These are phyloP conservation scores for Atkinsonella texensis DNA, from an alignment of 2,329 filamentous ascomycete genomes.

Conservation along the genomic window DNA sequence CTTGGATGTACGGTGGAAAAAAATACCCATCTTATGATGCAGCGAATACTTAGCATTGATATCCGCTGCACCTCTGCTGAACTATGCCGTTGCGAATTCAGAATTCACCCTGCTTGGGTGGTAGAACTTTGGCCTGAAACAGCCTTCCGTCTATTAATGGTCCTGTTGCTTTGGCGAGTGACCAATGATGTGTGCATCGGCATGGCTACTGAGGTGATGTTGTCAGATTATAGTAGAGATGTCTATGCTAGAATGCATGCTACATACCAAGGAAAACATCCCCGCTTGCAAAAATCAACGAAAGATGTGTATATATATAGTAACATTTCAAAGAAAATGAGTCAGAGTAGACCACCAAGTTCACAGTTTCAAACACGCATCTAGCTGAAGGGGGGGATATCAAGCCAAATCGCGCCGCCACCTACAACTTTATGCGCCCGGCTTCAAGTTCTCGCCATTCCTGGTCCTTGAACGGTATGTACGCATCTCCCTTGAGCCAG, in stretches of 20 bases:
- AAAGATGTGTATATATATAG: background rate
- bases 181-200: too few relatives aligned
- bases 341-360: too few relatives aligned
- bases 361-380: background rate
- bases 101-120: too few relatives aligned
- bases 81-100: too few relatives aligned
- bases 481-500: constrained; percentile 55
- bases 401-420: background rate
- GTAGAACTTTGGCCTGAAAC: too few relatives aligned
- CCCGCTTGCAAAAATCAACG: background rate
- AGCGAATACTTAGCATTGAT: too few relatives aligned
- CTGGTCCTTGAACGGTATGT: constrained; percentile 51
- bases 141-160: too few relatives aligned
- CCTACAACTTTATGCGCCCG: constrained; percentile 58
- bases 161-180: too few relatives aligned
- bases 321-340: background rate
- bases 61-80: too few relatives aligned
- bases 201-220: background rate
- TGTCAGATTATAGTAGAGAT: background rate
- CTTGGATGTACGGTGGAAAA: background rate
- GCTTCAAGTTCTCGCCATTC: constrained; percentile 60
- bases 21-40: background rate
- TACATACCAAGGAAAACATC: background rate
- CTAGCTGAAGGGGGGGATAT: background rate
- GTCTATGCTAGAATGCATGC: background rate